Evolutionary conservation across 148 eudicot genomes (phyloP), one percentile per base, ranked within the genome.

Genomic region (Simmondsia chinensis): DNA sequence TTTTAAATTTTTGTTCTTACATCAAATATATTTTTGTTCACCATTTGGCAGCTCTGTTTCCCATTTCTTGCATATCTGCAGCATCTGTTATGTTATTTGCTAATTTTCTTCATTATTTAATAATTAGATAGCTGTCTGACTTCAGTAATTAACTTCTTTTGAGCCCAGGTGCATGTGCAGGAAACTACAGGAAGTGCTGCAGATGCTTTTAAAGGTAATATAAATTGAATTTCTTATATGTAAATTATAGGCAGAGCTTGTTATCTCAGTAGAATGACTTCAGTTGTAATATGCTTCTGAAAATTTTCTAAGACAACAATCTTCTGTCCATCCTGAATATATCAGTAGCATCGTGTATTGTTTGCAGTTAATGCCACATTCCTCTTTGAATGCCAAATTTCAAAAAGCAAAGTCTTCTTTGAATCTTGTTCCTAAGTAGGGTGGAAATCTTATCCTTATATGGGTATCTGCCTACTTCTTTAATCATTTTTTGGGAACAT

Each of bases 81-180:
- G 32, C 19, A 11, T 20, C 9, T 3, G 7, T 20, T 29, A 12
- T 4, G 2, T 24, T 42, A 41, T 45, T 33, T 32, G 28, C 17
- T 39, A 17, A 26, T n/a, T 56, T 7, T 25, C 33, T 23, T n/a
- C 36, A 13, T 38, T 21, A n/a, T 34, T 27, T n/a, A 2, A 5
- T 6, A 19, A 10, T 35, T 20, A 15, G 35, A 9, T 24, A 14
- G 21, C 35, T 52, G 39, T 42, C 62, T 60, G 46, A 65, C 44
- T 32, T 44, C 44, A 42, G 18, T 30, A 31, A 20, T 55, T 39
- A 8, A 38, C 30, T 20, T 39, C 33, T 24, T 30, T 41, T 69
- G 17, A 50, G 45, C 64, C 41, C 73, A 91, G 99, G 71, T 91
- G 35, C 99, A 91, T 54, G 74, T 91, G 58, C 99, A 79, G 53